These are phyloP conservation scores for Dothideomycetes sp. DNA, from an alignment of 2,329 filamentous ascomycete genomes.

Conservation along the genomic window DNA sequence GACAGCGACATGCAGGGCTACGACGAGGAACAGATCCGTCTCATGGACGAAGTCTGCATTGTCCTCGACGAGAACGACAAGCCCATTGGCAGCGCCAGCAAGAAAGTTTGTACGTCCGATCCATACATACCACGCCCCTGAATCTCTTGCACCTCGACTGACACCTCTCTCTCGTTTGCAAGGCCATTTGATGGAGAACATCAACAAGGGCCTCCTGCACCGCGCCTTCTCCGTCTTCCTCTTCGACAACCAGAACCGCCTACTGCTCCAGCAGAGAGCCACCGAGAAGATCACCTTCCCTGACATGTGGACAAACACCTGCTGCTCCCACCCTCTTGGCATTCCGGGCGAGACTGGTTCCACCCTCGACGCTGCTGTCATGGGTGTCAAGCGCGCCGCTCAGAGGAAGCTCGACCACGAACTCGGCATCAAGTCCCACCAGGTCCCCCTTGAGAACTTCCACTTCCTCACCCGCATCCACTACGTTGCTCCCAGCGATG, in stretches of 20 bases:
- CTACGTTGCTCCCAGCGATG: constrained; percentile 93
- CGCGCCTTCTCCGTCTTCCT: constrained; percentile 97
- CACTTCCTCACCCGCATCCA: constrained; percentile 93
- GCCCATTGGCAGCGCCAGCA: constrained; percentile 92
- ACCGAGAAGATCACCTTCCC: constrained; percentile 98
- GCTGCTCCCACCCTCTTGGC: constrained; percentile 92
- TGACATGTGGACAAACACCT: constrained; percentile 99
- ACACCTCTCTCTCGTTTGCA: constrained; percentile 28
- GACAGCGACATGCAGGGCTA: constrained; percentile 74
- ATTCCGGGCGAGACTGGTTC: constrained; percentile 85
- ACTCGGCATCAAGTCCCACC: constrained; percentile 77
- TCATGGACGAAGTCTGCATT: constrained; percentile 99
- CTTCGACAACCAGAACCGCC: constrained; percentile 85
- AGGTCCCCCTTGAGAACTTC: constrained; percentile 87
- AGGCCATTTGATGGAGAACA: constrained; percentile 99
- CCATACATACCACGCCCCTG: not conserved
- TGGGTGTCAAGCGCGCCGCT: constrained; percentile 83
- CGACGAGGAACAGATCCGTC: constrained; percentile 91
- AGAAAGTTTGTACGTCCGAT: constrained; percentile 75
- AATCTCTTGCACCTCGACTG: not conserved
- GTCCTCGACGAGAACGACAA: constrained; percentile 85
- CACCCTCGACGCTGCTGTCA: constrained; percentile 67
- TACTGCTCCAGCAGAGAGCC: constrained; percentile 91
- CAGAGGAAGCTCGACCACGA: constrained; percentile 92
- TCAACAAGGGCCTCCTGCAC: constrained; percentile 89